Evolutionary conservation across 1,139 yeast species (phyloP), one percentile per base, ranked within the genome.

Genomic region (Blastobotrys elegans): DNA sequence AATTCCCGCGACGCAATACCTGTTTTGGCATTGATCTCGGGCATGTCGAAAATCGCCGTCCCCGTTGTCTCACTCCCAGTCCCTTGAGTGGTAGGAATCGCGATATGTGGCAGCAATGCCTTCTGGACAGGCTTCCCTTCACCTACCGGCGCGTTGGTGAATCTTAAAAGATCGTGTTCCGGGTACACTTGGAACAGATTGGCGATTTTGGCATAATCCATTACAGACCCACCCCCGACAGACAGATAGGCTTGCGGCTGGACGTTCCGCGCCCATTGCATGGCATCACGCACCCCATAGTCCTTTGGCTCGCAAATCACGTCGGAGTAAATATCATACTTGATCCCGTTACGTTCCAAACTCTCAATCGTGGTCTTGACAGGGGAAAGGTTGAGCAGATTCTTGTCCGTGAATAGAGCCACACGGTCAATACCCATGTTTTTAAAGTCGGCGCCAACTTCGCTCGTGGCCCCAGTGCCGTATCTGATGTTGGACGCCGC

Each of bases 21-120:
- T 3, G 72, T 70, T 54, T 69, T 69, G 50, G 72, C 64, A 13
- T 61, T 51, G 33, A 57, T 57, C 13, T 50, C 46, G 3, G 61
- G 56, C 49, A 68, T 57, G 51, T 69, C 73, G 53, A 69, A 68
- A 44, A 66, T 63, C 13, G 72, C 72, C 0, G 73, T 68, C 20
- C 74, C 74, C 1, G 75, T 72, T 43, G 75, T 70, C 52, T 72
- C 75, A 2, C 74, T 71, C 24, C 73, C 74, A 17, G 74, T 70
- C 34, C 74, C 74, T 6, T 73, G 73, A n/a, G 73, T 70, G 20
- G 73, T 70, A 36, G 72, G 72, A 36, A 71, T 65, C 6, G 75
- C 74, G 47, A 71, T 67, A 52, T 72, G 54, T 3, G 75, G 76
- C 46, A 61, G 53, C 47, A 69, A 54, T 32, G 55, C 49, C 37